Percentiles rank a stretch among this genome's conserved stretches.
Evolutionary conservation across 129 eudicot species (phyloP).

Genomic region (Erigeron canadensis): DNA sequence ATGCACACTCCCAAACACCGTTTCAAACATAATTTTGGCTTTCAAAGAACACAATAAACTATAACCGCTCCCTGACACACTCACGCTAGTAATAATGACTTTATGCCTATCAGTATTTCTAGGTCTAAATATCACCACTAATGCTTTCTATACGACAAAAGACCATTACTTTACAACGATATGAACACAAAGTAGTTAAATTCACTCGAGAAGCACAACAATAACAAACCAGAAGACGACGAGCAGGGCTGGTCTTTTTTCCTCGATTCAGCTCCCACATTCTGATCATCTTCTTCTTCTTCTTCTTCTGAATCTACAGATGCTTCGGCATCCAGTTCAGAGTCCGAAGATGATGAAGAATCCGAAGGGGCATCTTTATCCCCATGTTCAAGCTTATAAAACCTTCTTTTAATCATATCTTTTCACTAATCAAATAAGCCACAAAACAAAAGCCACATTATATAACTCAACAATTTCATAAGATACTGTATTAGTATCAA

Average conservation of each 20-base stretch:
- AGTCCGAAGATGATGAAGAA: conserved; percentile 71
- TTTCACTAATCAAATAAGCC: conserved; percentile 7
- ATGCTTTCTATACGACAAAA: neutral
- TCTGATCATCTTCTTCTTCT: conserved; percentile 36
- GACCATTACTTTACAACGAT: neutral
- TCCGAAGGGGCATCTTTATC: conserved; percentile 71
- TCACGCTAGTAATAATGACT: neutral
- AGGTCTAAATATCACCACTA: neutral
- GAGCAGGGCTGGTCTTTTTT: conserved; percentile 36
- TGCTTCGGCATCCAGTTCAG: conserved; percentile 60
- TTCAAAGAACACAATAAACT: no score
- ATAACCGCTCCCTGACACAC: no score
- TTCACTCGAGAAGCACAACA: neutral
- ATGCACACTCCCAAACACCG: no score
- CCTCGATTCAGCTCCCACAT: conserved; percentile 35
- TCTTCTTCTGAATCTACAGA: conserved; percentile 52
- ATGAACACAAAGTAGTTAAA: neutral
- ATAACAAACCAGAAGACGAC: conserved; percentile 63
- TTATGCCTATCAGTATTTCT: neutral
- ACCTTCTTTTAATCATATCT: conserved; percentile 86
- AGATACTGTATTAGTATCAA: no score
- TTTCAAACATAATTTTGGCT: no score
- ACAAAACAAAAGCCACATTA: neutral
- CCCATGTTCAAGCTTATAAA: conserved; percentile 76
- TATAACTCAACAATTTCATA: no score